A percentile compares a stretch with the other conserved stretches of the same genome.
phyloP scores from a whole-genome alignment of 345 rosid species.

The Populus nigra region DNA sequence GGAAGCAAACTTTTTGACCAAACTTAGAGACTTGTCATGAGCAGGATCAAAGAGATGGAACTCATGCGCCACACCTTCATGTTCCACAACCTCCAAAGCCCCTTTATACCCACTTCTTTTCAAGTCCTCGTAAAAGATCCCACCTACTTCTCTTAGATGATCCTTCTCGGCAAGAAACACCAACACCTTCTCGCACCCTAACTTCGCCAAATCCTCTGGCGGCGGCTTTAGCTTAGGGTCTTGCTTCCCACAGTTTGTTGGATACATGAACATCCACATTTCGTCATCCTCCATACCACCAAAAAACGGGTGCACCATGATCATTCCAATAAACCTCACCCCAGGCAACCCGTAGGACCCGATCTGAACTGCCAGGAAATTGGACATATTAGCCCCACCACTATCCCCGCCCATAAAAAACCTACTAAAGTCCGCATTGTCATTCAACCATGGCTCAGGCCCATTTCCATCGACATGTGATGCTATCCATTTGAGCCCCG shows the following conservation, averaged over 20 bases:
- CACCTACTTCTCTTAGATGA: background rate
- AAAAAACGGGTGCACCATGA: background rate
- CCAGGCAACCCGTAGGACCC: background rate
- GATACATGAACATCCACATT: background rate
- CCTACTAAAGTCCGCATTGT: background rate
- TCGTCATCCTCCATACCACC: background rate
- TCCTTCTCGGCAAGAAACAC: background rate
- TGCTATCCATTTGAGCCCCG: background rate
- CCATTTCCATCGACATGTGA: background rate
- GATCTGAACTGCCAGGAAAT: background rate
- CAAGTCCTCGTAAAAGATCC: background rate
- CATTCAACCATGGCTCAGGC: background rate
- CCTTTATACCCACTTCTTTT: background rate
- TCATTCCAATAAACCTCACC: background rate
- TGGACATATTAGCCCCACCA: background rate
- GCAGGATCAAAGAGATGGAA: background rate
- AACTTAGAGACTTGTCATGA: background rate
- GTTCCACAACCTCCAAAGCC: background rate
- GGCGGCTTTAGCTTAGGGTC: background rate
- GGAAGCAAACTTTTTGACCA: background rate
- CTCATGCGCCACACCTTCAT: background rate
- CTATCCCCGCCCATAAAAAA: slow-evolving; percentile 1
- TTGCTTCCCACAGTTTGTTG: background rate
- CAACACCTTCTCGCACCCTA: background rate
- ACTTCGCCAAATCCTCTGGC: background rate